Evolutionary conservation across 83 land plant genomes (phyloP).

Genomic region (Picea abies): DNA sequence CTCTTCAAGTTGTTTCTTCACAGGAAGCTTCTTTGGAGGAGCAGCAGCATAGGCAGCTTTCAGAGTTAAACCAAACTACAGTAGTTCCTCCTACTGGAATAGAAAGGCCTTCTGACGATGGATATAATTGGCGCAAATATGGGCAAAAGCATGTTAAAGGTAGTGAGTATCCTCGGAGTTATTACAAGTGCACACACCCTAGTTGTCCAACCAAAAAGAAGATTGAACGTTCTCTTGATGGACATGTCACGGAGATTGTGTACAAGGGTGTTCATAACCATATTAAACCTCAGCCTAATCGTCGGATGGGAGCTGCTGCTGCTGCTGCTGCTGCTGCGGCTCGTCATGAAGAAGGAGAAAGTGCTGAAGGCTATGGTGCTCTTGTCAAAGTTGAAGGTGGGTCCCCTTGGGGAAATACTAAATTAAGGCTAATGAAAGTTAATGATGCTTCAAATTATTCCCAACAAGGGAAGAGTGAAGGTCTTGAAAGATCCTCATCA

Average conservation of each 20-base stretch:
- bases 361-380: slow-evolving; percentile 18
- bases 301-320: slow-evolving; percentile 46
- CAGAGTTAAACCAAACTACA: not conserved
- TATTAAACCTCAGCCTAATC: slow-evolving; percentile 58
- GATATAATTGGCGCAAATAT: slow-evolving; percentile 59
- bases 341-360: slow-evolving; percentile 16
- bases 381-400: slow-evolving; percentile 34
- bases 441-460: slow-evolving; percentile 12
- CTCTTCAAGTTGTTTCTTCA: not conserved
- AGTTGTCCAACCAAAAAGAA: slow-evolving; percentile 46
- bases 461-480: slow-evolving; percentile 37
- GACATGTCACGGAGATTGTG: slow-evolving; percentile 89
- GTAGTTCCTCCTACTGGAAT: slow-evolving; percentile 14
- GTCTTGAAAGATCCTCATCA: slow-evolving; percentile 35
- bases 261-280: slow-evolving; percentile 94
- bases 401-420: slow-evolving; percentile 27
- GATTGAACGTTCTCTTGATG: slow-evolving; percentile 81
- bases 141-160: slow-evolving; percentile 58
- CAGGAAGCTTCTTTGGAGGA: slow-evolving; percentile 7
- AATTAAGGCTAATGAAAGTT: slow-evolving; percentile 18
- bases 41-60: slow-evolving; percentile 2
- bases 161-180: slow-evolving; percentile 43
- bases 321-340: slow-evolving; percentile 32
- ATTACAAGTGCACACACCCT: slow-evolving; percentile 50
- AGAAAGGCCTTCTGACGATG: slow-evolving; percentile 76